Percentiles rank a stretch among this genome's conserved stretches.
These are phyloP conservation scores for Tanozyma kutaoensis DNA, from an alignment of 805 yeast species.

Conservation along the genomic window DNA sequence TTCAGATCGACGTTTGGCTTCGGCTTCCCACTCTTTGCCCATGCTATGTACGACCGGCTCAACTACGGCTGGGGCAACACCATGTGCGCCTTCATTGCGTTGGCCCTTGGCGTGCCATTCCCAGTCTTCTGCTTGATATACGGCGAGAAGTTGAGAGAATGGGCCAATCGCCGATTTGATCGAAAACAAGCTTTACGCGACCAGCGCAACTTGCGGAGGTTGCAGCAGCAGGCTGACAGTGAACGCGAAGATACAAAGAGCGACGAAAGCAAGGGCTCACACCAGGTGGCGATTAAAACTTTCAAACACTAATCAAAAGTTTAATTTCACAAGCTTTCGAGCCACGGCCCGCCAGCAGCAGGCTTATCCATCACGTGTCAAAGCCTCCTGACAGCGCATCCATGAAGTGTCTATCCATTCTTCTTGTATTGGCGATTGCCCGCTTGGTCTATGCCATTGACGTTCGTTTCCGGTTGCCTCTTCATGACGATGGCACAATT, in stretches of 20 bases:
- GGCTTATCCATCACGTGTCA: too few relatives aligned
- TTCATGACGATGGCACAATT: too few relatives aligned
- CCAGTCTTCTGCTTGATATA: slow-evolving; percentile 43
- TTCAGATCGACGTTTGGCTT: slow-evolving; percentile 58
- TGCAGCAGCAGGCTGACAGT: slow-evolving; percentile 8
- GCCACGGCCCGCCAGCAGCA: too few relatives aligned
- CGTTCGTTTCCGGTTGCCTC: too few relatives aligned
- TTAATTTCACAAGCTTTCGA: too few relatives aligned
- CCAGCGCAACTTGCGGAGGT: slow-evolving; percentile 22
- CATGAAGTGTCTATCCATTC: too few relatives aligned
- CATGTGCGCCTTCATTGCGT: slow-evolving; percentile 42
- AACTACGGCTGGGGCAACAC: slow-evolving; percentile 68
- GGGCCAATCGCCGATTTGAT: slow-evolving; percentile 43
- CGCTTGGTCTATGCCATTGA: too few relatives aligned
- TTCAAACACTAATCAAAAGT: too few relatives aligned
- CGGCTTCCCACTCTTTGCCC: slow-evolving; percentile 54
- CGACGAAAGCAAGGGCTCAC: neutral
- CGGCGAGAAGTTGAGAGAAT: slow-evolving; percentile 44
- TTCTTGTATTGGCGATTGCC: too few relatives aligned
- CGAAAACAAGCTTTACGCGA: slow-evolving; percentile 32
- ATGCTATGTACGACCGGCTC: slow-evolving; percentile 37
- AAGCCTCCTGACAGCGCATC: too few relatives aligned
- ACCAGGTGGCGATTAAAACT: too few relatives aligned
- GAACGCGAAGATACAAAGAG: neutral
- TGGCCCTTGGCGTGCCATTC: slow-evolving; percentile 53